Conservation (phyloP, 805 yeast species). For the Kodamaea jinghongensis region DNA sequence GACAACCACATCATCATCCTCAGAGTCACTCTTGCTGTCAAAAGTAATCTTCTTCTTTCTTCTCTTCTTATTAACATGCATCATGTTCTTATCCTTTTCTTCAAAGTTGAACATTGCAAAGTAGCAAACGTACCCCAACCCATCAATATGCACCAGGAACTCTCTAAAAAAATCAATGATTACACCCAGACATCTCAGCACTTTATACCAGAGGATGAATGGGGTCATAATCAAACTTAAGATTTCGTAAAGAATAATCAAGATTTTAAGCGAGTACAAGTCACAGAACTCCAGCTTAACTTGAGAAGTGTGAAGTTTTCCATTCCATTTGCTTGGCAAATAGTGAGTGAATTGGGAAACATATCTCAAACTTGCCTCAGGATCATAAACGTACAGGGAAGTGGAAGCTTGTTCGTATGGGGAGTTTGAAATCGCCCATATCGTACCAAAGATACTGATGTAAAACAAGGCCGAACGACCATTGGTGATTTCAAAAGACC, state of each 20-base stretch:
- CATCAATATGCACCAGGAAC: slow-evolving; percentile 86
- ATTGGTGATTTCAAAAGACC: slow-evolving; percentile 82
- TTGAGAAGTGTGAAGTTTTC: slow-evolving; percentile 74
- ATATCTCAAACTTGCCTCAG: slow-evolving; percentile 78
- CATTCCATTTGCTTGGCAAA: slow-evolving; percentile 84
- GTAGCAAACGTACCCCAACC: slow-evolving; percentile 90
- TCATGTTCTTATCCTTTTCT: slow-evolving; percentile 49
- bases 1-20: slow-evolving; percentile 18
- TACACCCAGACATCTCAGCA: slow-evolving; percentile 69
- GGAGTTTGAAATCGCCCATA: slow-evolving; percentile 74
- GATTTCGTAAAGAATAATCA: slow-evolving; percentile 72
- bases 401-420: slow-evolving; percentile 31
- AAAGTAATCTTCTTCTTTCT: slow-evolving; percentile 12
- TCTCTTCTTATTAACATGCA: slow-evolving; percentile 27
- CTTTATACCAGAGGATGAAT: slow-evolving; percentile 79
- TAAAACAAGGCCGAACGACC: slow-evolving; percentile 84
- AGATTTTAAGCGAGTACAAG: slow-evolving; percentile 69
- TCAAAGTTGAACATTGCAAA: slow-evolving; percentile 90
- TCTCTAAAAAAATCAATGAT: slow-evolving; percentile 92
- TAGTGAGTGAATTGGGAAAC: slow-evolving; percentile 90
- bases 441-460: slow-evolving; percentile 81
- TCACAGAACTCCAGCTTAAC: slow-evolving; percentile 82
- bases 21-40: slow-evolving; percentile 13
- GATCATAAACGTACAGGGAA: slow-evolving; percentile 68
- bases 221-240: slow-evolving; percentile 84